phyloP scores from a whole-genome alignment of 2,329 filamentous ascomycete species.

The Fusarium pseudocircinatum region DNA sequence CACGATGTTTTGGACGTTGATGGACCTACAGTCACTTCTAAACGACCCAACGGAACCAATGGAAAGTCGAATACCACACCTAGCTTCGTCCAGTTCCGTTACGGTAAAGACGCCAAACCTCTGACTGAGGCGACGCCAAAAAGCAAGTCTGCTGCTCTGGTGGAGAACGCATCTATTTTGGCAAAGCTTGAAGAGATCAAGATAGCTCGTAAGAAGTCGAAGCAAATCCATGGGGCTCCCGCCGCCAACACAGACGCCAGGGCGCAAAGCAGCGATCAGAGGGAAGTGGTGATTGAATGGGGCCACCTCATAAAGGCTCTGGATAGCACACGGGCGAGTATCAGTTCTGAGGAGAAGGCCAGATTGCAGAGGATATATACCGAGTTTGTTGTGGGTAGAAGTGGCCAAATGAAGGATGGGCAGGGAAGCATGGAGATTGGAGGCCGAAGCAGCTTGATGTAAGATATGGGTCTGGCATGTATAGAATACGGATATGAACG shows the following conservation, averaged over 20 bases:
- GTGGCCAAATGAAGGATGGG: slow-evolving; percentile 94
- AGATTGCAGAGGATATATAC: slow-evolving; percentile 84
- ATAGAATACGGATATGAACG: not conserved
- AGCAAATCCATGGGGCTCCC: slow-evolving; percentile 46
- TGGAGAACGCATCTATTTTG: slow-evolving; percentile 80
- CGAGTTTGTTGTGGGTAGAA: slow-evolving; percentile 92
- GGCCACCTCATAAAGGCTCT: slow-evolving; percentile 83
- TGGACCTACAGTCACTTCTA: slow-evolving; percentile 56
- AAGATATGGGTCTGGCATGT: slow-evolving; percentile 32
- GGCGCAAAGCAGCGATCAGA: slow-evolving; percentile 51
- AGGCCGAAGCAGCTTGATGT: slow-evolving; percentile 94
- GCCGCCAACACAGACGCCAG: slow-evolving; percentile 41
- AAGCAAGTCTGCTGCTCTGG: slow-evolving; percentile 65
- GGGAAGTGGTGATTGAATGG: slow-evolving; percentile 85
- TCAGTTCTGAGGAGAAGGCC: slow-evolving; percentile 79
- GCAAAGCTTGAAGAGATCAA: slow-evolving; percentile 87
- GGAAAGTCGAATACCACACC: slow-evolving; percentile 48
- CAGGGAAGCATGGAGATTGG: slow-evolving; percentile 93
- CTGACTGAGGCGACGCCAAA: slow-evolving; percentile 55
- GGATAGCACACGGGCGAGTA: slow-evolving; percentile 80
- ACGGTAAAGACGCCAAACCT: slow-evolving; percentile 67
- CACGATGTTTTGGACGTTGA: slow-evolving; percentile 80
- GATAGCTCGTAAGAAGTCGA: slow-evolving; percentile 65
- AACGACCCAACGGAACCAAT: slow-evolving; percentile 49
- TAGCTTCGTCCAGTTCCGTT: slow-evolving; percentile 85